Base-by-base conservation (phyloP, 768 basidiomycete species). In the Holtermannia corniformis region DNA sequence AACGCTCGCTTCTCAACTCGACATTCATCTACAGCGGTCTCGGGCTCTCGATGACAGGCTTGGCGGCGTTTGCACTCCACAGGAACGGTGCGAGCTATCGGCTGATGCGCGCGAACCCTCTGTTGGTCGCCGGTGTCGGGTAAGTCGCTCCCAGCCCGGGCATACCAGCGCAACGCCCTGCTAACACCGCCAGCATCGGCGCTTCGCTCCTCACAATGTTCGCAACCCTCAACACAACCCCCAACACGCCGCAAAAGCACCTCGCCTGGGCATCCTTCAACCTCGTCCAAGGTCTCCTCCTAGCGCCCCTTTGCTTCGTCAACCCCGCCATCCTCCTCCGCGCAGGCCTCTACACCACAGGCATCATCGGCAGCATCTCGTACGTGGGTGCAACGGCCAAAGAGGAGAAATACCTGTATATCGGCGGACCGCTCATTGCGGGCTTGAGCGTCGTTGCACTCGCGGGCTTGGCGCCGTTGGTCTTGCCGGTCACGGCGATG, bases 361-460 rank as follows among this genome's bases (percentile, higher is more conserved):
- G 87, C 23, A 80, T 49, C 47, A 3, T 21, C 1, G 27, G 1
- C 28, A 16, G 7, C 21, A 5, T 32, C 47, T 40, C 47, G 13
- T 93, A 88, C 67, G 78, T 93, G 21, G 89, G 89, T 20, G 87
- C 88, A 3, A 93, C 89, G 27, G 89, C 89, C 22, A 82, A 75
- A 55, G 86, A 81, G 62, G 88, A 91, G 72, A 84, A 82, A 67
- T 92, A 86, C 68, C 74, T 92, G 32, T 83, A 86, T 69, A 79
- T 87, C 74, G 89, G 88, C 25, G 88, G 86, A 7, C 87, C 88
- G 3, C 81, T 92, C 42, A 78, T 93, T 24, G 89, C 87, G 14
- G 89, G 89, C 52, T 81, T 93, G 11, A 86, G 86, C 13, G 87
- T 91, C 19, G 86, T 92, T 19, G 86, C 88, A 21, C 78, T 89